These are phyloP conservation scores for Globisporangium barbulae DNA, from an alignment of 352 stramenopile species.

Conservation along the genomic window DNA sequence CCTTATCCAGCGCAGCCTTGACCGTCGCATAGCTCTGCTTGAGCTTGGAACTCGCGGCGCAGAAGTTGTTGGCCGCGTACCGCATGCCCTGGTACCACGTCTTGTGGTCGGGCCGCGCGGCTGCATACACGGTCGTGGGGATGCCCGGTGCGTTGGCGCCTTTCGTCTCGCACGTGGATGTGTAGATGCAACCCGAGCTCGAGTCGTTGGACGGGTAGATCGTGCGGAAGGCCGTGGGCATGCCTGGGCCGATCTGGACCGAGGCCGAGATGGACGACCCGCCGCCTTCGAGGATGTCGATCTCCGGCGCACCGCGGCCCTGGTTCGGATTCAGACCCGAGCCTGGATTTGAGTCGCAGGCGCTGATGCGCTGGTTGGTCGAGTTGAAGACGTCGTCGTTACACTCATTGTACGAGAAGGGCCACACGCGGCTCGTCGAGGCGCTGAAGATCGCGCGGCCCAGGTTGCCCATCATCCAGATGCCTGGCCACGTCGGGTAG, in stretches of 20 bases:
- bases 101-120: slow-evolving; percentile 15
- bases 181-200: slow-evolving; percentile 40
- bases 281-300: slow-evolving; percentile 94
- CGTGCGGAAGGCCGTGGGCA: slow-evolving; percentile 13
- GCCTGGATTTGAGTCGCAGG: slow-evolving; percentile 88
- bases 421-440: slow-evolving; percentile 93
- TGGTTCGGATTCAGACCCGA: slow-evolving; percentile 87
- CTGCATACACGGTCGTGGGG: slow-evolving; percentile 32
- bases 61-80: slow-evolving; percentile 61
- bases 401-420: slow-evolving; percentile 93
- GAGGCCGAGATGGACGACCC: slow-evolving; percentile 62
- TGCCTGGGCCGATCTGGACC: slow-evolving; percentile 62
- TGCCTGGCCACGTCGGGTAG: slow-evolving; percentile 90
- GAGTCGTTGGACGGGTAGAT: slow-evolving; percentile 10
- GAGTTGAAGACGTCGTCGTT: slow-evolving; percentile 78
- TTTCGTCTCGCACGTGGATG: slow-evolving; percentile 32
- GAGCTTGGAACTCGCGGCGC: slow-evolving; percentile 18
- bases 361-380: slow-evolving; percentile 74
- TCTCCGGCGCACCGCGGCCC: slow-evolving; percentile 92
- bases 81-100: slow-evolving; percentile 56
- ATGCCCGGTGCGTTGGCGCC: slow-evolving; percentile 54
- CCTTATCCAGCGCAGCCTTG: slow-evolving; percentile 31
- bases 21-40: slow-evolving; percentile 47
- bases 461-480: slow-evolving; percentile 96
- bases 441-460: slow-evolving; percentile 92